Evolutionary conservation across 306 rosid genomes (phyloP), one percentile per base, ranked within the genome.

Genomic region (Alnus rubra): DNA sequence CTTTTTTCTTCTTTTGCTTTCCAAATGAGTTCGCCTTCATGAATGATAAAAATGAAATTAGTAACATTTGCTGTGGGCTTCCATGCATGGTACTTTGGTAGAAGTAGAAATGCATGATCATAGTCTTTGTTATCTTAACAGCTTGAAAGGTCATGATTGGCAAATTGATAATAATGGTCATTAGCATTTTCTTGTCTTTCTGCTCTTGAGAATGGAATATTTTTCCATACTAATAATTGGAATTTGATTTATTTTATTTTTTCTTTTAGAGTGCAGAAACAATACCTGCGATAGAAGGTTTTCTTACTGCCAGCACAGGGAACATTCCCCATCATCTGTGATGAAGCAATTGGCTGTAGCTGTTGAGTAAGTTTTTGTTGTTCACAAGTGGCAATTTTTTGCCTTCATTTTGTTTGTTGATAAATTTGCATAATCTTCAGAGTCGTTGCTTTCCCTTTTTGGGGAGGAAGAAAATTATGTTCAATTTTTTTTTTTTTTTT

Each of bases 301-400:
- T 93, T 78, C 83, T 58, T 78, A 88, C 86, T 73, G 90, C 88
- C 18, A 80, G 83, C 75, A 82, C 83, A 81, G 91, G 88, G 79
- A 83, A 84, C 80, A 87, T 93, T 85, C 98, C 99, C 84, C 92
- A 47, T 73, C 89, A 18, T 83, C 91, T 69, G 97, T 87, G 70
- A 71, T 96, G 67, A 93, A 89, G 86, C 99, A 96, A 81, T 74
- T 96, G 93, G 96, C 97, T 79, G 54, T 79, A 60, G 98, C 96
- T 82, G 83, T 91, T 63, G 96, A 96, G 99, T 96, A 88, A 91
- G 99, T 90, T 81, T 64, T 74, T 56, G 62, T 69, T 78, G 59
- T 53, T 68, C 54, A 73, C 11, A 28, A 49, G 82, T 37, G 69
- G 79, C 55, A 68, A 51, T 12, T 81, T 80, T 78, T 65, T 82